A percentile compares a stretch with the other conserved stretches of the same genome.
phyloP scores from a whole-genome alignment of 345 rosid genomes.

The Syzygium aqueum region DNA sequence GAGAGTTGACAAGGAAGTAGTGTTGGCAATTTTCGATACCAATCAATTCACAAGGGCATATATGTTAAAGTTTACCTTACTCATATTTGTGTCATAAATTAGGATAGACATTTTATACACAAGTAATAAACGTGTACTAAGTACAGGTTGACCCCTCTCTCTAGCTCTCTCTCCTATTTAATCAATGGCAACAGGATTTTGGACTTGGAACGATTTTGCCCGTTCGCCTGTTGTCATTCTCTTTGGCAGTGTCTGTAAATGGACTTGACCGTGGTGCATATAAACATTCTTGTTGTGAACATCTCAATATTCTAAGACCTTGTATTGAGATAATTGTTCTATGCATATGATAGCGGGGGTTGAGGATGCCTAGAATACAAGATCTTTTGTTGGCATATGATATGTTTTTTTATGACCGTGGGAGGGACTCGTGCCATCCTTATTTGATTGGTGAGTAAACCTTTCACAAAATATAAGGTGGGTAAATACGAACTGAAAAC shows the following conservation, averaged over 20 bases:
- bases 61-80: neutral
- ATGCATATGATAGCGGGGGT: neutral
- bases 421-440: neutral
- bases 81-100: too few species aligned
- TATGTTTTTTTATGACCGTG: neutral
- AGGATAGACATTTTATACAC: too few species aligned
- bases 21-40: neutral
- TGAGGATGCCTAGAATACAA: neutral
- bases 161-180: too few species aligned
- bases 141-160: too few species aligned
- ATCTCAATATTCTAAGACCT: neutral
- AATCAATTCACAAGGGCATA: neutral
- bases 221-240: neutral
- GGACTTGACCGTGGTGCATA: neutral
- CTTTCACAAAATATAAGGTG: neutral
- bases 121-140: too few species aligned
- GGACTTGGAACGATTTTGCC: neutral
- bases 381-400: neutral
- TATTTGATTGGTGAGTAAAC: neutral
- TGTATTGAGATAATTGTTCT: neutral
- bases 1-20: neutral
- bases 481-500: neutral
- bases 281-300: neutral
- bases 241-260: neutral
- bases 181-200: too few species aligned